Evolutionary conservation across 164 flowering plant species (phyloP).

Genomic region (Sedum album): DNA sequence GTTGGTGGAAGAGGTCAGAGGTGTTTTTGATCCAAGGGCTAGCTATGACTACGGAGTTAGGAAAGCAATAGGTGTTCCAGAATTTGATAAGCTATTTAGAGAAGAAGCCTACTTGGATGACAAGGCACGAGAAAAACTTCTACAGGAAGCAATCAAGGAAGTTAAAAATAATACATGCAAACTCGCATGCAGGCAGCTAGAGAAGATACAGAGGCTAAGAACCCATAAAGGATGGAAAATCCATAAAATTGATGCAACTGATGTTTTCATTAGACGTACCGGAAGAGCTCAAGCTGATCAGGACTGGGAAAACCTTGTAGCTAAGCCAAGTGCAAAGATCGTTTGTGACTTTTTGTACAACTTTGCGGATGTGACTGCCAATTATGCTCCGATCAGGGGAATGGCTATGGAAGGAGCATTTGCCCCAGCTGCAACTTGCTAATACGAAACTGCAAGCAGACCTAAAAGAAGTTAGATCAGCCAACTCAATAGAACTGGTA

Average conservation of each 20-base stretch:
- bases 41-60: no score
- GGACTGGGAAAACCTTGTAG: conserved; percentile 1
- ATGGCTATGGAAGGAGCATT: no score
- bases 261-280: no score
- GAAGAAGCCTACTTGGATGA: not conserved
- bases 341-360: conserved; percentile 4
- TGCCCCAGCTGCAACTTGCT: not conserved
- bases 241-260: conserved; percentile 7
- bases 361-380: not conserved
- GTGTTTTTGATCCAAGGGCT: not conserved
- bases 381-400: not conserved
- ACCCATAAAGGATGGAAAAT: conserved; percentile 5
- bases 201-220: no score
- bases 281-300: not conserved
- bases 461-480: no score
- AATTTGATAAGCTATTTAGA: conserved; percentile 2
- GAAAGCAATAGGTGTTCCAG: conserved; percentile 9
- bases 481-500: no score
- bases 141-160: no score
- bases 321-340: not conserved
- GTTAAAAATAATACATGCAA: no score
- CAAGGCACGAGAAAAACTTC: not conserved
- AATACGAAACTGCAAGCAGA: no score
- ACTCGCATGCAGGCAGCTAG: no score
- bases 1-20: not conserved